A percentile compares a stretch with the other conserved stretches of the same genome.
Evolutionary conservation across 495 filamentous ascomycete species (phyloP).

Genomic region (Chaetomium fimeti): DNA sequence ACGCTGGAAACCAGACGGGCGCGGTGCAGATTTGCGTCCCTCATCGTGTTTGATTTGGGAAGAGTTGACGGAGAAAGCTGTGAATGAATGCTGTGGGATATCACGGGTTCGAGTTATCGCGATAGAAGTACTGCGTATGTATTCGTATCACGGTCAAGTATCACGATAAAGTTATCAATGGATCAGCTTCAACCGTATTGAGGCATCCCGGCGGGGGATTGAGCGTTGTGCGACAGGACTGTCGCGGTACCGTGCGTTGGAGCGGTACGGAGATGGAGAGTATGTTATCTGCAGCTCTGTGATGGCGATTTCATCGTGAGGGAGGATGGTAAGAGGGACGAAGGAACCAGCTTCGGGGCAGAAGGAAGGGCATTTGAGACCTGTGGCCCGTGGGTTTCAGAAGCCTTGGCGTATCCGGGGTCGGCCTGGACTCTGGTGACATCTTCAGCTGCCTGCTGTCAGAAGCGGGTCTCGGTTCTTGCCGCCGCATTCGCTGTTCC

Average conservation of each 20-base stretch:
- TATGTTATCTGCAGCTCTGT: neutral
- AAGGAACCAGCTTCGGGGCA: neutral
- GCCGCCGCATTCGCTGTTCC: constrained; percentile 3
- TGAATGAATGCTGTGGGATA: neutral
- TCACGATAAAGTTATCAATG: neutral
- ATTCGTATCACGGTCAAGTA: too few relatives aligned
- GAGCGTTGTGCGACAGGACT: constrained; percentile 5
- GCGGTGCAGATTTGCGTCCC: constrained; percentile 44
- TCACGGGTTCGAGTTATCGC: neutral
- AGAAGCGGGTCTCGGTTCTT: constrained; percentile 10
- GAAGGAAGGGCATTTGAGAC: neutral
- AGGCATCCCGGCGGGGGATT: constrained; percentile 17
- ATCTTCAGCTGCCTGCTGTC: constrained; percentile 2
- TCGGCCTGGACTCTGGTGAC: constrained; percentile 9
- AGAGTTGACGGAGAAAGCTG: constrained; percentile 11
- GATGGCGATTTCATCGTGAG: constrained; percentile 6
- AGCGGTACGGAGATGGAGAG: neutral
- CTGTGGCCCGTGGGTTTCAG: constrained; percentile 7
- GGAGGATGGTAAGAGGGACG: neutral
- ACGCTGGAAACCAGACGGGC: constrained; percentile 73
- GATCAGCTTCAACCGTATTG: constrained; percentile 14
- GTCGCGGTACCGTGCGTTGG: neutral
- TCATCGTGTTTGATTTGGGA: constrained; percentile 26
- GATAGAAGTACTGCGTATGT: neutral
- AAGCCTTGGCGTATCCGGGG: constrained; percentile 15